These are phyloP conservation scores for Pythium aphanidermatum DNA, from an alignment of 352 stramenopile species.

Conservation along the genomic window DNA sequence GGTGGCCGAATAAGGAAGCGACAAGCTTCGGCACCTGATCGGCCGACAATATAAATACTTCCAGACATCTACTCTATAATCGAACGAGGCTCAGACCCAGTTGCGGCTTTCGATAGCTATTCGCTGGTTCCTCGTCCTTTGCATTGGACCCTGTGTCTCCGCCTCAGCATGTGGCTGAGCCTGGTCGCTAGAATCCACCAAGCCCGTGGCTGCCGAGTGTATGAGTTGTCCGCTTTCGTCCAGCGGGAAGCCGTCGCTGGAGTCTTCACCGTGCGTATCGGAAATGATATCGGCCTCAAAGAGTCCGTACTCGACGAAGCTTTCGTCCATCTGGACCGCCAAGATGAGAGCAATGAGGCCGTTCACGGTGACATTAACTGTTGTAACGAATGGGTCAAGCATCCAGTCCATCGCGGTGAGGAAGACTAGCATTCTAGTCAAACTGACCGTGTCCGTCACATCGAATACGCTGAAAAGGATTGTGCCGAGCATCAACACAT, in stretches of 20 bases:
- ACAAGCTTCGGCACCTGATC: too few relatives aligned
- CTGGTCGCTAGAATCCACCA: too few relatives aligned
- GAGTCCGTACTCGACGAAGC: conserved; percentile 18
- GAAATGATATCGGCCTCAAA: conserved; percentile 12
- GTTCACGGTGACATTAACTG: conserved; percentile 47
- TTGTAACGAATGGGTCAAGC: conserved; percentile 44
- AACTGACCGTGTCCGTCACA: conserved; percentile 16
- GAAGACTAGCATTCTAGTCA: conserved; percentile 27
- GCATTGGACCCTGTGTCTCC: too few relatives aligned
- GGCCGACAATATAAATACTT: too few relatives aligned
- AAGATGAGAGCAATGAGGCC: conserved; percentile 45
- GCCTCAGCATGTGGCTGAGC: too few relatives aligned
- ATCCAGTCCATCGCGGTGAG: conserved; percentile 49
- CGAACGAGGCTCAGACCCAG: too few relatives aligned
- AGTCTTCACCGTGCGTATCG: conserved; percentile 29
- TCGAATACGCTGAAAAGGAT: conserved; percentile 41
- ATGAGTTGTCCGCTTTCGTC: conserved; percentile 11
- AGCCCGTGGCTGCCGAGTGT: too few relatives aligned
- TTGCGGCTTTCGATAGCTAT: too few relatives aligned
- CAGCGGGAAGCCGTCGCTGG: conserved; percentile 21
- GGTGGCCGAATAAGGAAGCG: too few relatives aligned
- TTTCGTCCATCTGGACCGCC: conserved; percentile 40
- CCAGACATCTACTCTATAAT: too few relatives aligned
- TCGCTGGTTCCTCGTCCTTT: too few relatives aligned
- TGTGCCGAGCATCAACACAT: conserved; percentile 31